Evolutionary conservation across 257 asterid species (phyloP).

Genomic region (Nicotiana paniculata): DNA sequence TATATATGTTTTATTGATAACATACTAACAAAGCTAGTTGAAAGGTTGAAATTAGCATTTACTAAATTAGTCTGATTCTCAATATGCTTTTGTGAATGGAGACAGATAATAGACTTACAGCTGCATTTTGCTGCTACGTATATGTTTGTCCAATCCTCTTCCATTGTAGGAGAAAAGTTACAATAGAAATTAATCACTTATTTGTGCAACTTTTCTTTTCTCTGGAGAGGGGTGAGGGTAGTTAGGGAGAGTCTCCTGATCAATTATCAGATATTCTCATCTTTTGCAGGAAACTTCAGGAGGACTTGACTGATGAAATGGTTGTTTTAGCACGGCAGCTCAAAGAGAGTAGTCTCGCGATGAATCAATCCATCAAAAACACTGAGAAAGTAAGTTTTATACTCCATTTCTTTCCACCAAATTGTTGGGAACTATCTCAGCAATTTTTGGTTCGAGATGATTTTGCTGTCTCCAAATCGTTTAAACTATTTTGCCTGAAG

Average conservation of each 20-base stretch:
- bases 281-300: constrained; percentile 77
- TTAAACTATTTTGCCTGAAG: background rate
- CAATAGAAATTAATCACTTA: background rate
- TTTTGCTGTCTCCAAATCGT: background rate
- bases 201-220: background rate
- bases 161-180: background rate
- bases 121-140: background rate
- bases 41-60: background rate
- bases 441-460: background rate
- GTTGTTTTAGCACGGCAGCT: constrained; percentile 81
- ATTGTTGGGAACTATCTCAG: background rate
- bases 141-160: background rate
- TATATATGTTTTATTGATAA: background rate
- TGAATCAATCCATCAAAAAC: constrained; percentile 74
- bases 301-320: constrained; percentile 89
- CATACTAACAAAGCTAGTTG: background rate
- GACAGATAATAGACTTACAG: background rate
- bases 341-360: constrained; percentile 79
- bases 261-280: background rate
- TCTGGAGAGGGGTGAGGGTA: background rate
- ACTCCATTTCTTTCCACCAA: background rate
- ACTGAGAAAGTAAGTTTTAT: constrained; percentile 65
- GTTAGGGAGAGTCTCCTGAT: background rate
- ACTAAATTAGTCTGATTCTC: background rate
- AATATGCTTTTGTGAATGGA: background rate